Base-by-base conservation (phyloP, 371 early-diverging fungal genomes). In the Actinomortierella ambigua region DNA sequence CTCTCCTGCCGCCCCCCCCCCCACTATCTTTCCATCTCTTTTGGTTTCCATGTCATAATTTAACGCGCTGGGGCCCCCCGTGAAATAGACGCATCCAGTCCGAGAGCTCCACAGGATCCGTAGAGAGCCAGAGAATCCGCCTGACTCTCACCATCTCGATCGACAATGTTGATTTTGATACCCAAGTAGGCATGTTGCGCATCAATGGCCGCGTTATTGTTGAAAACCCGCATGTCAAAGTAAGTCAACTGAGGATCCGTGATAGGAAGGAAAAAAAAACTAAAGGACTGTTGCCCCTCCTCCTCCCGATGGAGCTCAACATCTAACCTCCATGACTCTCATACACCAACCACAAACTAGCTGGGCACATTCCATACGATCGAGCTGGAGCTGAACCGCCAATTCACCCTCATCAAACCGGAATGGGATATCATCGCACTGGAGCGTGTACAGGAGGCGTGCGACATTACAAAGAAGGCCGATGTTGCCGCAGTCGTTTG, bases 361-460 rank as follows among this genome's bases (percentile, higher is more conserved):
- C 78, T 97, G 82, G 97, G 96, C 18, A 90, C 89, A 40, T 97
- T 93, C 79, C 98, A 98, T 80, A 98, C 98, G 1, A 82, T 98
- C 53, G 98, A 98, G 68, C 78, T 98, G 55, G 96, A 95, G 68
- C 76, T 94, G 70, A 90, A 96, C 75, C 86, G 93, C 55, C 88
- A 88, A 49, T 95, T 97, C 60, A 94, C 94, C 0, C 69, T 98
- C 27, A 75, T 80, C 46, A 98, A 98, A 78, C 79, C 83, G 27
- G 92, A 93, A 59, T 98, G 98, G 98, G 99, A 98, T 75, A 79
- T 86, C 5, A 94, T 98, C 53, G 84, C 93, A 24, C 79, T 97
- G 50, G 93, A 96, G 57, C 85, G 97, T 47, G 88, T 98, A 26
- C 82, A 90, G 22, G 89, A 90, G 62, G 92, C 95, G 6, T 96